Evolutionary conservation across 2,329 filamentous ascomycete species (phyloP), one percentile per base, ranked within the genome.

Genomic region (Parastagonospora avenae): DNA sequence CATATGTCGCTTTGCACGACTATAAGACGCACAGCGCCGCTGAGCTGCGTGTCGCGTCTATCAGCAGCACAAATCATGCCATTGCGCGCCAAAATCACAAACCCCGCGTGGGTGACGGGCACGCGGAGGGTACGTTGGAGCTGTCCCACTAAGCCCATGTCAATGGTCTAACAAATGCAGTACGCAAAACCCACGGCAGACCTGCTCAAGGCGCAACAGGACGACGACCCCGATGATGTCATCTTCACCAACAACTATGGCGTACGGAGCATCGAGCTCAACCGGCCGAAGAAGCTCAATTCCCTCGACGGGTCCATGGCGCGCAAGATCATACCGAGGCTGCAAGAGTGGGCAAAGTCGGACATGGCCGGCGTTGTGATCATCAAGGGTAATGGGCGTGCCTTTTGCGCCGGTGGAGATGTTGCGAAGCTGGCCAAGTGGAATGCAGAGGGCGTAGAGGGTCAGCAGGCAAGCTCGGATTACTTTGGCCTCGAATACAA

Each of bases 401-500:
- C 93, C 19, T 88, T 99, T 63, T 99, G 94, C 73, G 92, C 94
- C 2, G 94, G 94, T 62, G 94, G 94, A 52, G 94, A 99, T 74
- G 92, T 99, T 35, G 83, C 85, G 14, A 85, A 82, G 37, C 85
- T 99, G 55, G 93, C 92, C 32, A 60, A 83, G 56, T 83, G 85
- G 74, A 97, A 96, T 74, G 76, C 82, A 70, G 67, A 85, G 52
- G 86, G 89, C 1, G 66, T 76, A 3, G 80, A 88, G 60, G 92
- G 92, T 29, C 87, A 91, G 77, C 79, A 87, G 67, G 81, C 82
- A 64, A 96, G 92, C 27, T 79, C 84, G 41, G 86, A 92, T 44
- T 99, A 95, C 81, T 99, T 99, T 73, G 91, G 80, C 10, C 86
- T 94, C 50, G 95, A 99, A 86, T 99, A 97, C 82, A 88, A 91